Conservation (phyloP, 805 yeast species). For the Starmerella sirachaensis region DNA sequence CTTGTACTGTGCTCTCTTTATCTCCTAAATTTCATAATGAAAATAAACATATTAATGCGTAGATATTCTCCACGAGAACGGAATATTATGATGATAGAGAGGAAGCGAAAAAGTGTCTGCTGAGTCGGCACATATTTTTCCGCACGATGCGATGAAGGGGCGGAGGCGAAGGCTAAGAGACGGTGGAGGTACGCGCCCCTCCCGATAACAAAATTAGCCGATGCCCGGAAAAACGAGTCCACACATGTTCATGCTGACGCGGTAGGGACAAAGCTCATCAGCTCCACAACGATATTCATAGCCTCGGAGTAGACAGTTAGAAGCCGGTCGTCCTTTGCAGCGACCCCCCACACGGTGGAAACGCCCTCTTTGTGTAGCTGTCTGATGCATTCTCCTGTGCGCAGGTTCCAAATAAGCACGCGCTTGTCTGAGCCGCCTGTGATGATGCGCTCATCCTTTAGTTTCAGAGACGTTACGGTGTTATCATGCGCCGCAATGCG, state of each 20-base stretch:
- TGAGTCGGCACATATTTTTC: too few species aligned
- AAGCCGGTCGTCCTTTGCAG: slow-evolving; percentile 31
- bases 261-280: slow-evolving; percentile 28
- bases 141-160: too few species aligned
- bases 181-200: too few species aligned
- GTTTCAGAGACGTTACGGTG: slow-evolving; percentile 33
- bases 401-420: slow-evolving; percentile 33
- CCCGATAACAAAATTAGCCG: too few species aligned
- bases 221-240: neutral
- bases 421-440: slow-evolving; percentile 35
- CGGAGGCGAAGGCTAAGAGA: too few species aligned
- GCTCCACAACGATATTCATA: slow-evolving; percentile 26
- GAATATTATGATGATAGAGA: too few species aligned
- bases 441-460: slow-evolving; percentile 31
- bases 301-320: slow-evolving; percentile 27
- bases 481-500: slow-evolving; percentile 36
- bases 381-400: slow-evolving; percentile 31
- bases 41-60: too few species aligned
- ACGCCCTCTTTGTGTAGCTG: slow-evolving; percentile 26
- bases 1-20: too few species aligned
- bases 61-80: too few species aligned
- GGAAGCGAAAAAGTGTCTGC: too few species aligned
- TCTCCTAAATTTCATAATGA: too few species aligned
- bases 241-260: slow-evolving; percentile 9
- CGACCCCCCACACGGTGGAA: slow-evolving; percentile 34